Percentiles rank a stretch among this genome's conserved stretches.
phyloP scores from a whole-genome alignment of 2,329 filamentous ascomycete genomes.

The Blumeriella jaapii region DNA sequence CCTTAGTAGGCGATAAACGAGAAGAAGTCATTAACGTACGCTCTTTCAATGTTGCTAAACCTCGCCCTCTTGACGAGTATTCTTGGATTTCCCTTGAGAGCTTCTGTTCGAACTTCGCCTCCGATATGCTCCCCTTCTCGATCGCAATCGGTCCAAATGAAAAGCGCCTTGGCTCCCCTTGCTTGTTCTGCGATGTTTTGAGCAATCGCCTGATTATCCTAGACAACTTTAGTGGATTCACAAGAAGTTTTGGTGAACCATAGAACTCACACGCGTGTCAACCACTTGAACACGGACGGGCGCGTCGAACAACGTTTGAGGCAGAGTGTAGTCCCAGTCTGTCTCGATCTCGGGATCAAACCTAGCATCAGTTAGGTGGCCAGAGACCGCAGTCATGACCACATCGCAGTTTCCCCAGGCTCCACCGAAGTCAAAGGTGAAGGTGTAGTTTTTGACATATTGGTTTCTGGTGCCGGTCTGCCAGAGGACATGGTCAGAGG shows the following conservation, averaged over 20 bases:
- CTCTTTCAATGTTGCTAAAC: slow-evolving; percentile 93
- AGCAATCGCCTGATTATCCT: slow-evolving; percentile 73
- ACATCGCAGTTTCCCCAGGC: slow-evolving; percentile 74
- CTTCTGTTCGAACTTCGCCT: slow-evolving; percentile 75
- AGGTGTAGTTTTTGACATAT: slow-evolving; percentile 91
- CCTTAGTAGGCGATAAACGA: slow-evolving; percentile 8
- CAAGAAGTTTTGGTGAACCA: neutral
- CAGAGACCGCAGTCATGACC: slow-evolving; percentile 86
- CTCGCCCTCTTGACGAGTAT: slow-evolving; percentile 75
- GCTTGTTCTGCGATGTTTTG: slow-evolving; percentile 78
- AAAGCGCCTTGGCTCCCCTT: slow-evolving; percentile 57
- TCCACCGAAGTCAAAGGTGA: slow-evolving; percentile 75
- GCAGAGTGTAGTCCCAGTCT: slow-evolving; percentile 72
- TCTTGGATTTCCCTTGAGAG: slow-evolving; percentile 56
- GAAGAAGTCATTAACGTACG: slow-evolving; percentile 39
- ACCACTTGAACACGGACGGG: slow-evolving; percentile 58
- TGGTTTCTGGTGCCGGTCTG: slow-evolving; percentile 29
- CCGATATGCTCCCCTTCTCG: slow-evolving; percentile 96
- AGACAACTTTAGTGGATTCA: neutral
- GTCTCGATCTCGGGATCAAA: slow-evolving; percentile 59
- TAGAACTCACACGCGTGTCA: slow-evolving; percentile 25
- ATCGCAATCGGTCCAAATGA: slow-evolving; percentile 99
- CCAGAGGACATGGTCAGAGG: neutral
- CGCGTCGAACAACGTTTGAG: slow-evolving; percentile 69
- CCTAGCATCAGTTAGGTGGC: slow-evolving; percentile 73